Evolutionary conservation across 2,329 filamentous ascomycete genomes (phyloP), one percentile per base, ranked within the genome.

Genomic region (Colletotrichum nymphaeae): DNA sequence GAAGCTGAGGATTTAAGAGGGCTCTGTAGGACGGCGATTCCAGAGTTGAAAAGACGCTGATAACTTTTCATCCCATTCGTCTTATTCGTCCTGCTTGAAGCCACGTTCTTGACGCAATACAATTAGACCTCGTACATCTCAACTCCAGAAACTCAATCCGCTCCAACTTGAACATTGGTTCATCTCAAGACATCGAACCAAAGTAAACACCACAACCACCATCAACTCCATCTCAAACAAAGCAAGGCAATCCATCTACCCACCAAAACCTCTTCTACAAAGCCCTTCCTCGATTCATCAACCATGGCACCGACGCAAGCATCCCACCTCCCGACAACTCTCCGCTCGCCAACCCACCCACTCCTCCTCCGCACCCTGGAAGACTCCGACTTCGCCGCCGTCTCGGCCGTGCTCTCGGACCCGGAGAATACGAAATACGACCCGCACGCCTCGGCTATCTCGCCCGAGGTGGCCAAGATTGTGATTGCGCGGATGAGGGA

Each of bases 361-460:
- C 73, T 80, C 69, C 56, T 73, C 30, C 78, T 80, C 35, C 78
- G 78, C 74, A 80, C 75, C 26, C 74, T 76, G 57, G 67, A 75
- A 22, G 69, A 70, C 42, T 59, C 63, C 37, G 78, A 80, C 64
- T 77, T 75, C 30, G 46, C 73, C 7, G 37, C 66, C 69, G 59
- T 76, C 67, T 74, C 77, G 11, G 75, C 78, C 46, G 77, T 83
- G 53, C 77, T 78, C 68, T 72, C 78, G 14, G 73, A 77, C 42
- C 75, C 73, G 55, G 46, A 69, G 26, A 76, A 76, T 67, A 74
- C 46, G 2, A 57, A 60, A 11, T 28, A 59, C 55, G 77, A 77
- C 66, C 74, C 75, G n/a, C 52, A 74, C 52, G 75, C 73, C 22
- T 37, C 59, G 30, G 52, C 70, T 22, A 52, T 79, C 11, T 73